A percentile compares a stretch with the other conserved stretches of the same genome.
phyloP scores from a whole-genome alignment of 2,329 filamentous ascomycete species.

The Xylaria sp. region DNA sequence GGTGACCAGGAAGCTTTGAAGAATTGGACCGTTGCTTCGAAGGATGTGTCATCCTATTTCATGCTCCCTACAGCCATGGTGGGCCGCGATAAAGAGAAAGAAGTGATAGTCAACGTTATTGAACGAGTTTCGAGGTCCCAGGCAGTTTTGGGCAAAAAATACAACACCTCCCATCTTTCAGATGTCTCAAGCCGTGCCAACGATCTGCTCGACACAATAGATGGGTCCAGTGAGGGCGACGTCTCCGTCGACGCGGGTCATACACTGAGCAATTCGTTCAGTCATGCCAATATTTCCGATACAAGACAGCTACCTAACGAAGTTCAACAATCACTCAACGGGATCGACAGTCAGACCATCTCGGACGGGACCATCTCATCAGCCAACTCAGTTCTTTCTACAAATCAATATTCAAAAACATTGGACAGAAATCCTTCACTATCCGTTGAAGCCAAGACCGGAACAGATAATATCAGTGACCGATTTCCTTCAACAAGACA shows the following conservation, averaged over 20 bases:
- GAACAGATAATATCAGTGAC: conserved; percentile 60
- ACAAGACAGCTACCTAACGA: conserved; percentile 53
- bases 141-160: conserved; percentile 56
- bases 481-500: conserved; percentile 56
- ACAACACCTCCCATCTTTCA: conserved; percentile 59
- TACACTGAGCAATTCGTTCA: conserved; percentile 62
- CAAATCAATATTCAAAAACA: conserved; percentile 54
- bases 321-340: conserved; percentile 55
- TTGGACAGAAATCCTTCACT: conserved; percentile 66
- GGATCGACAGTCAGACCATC: conserved; percentile 44
- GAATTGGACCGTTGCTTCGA: conserved; percentile 80
- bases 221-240: conserved; percentile 69
- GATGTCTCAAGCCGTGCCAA: conserved; percentile 65
- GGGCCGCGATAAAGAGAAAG: conserved; percentile 78
- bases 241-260: conserved; percentile 67
- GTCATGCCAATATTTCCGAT: conserved; percentile 58
- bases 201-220: conserved; percentile 60
- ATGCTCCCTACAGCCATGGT: conserved; percentile 85
- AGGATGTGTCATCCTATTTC: conserved; percentile 92
- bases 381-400: conserved; percentile 54
- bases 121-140: conserved; percentile 79
- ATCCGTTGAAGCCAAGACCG: conserved; percentile 60
- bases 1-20: conserved; percentile 78
- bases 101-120: conserved; percentile 77
- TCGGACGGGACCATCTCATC: conserved; percentile 61